Evolutionary conservation across 2,329 filamentous ascomycete species (phyloP), one percentile per base, ranked within the genome.

Genomic region (Colletotrichum sp.): DNA sequence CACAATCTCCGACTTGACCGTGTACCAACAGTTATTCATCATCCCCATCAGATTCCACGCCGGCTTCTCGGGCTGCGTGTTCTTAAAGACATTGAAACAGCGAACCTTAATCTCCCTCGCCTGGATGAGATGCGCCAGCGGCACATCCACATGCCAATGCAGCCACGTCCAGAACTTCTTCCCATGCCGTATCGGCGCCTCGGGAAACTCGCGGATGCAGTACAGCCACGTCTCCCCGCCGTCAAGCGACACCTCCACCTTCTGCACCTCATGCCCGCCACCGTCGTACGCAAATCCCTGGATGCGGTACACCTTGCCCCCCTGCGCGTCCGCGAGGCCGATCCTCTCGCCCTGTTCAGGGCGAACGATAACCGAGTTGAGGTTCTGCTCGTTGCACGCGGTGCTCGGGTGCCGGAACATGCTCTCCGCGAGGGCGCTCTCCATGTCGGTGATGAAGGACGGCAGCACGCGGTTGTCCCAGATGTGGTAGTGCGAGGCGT

Each of bases 21-120:
- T 75, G 76, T 90, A 90, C 86, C 86, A 88, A 75, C 85, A 86
- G 60, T 90, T 90, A 79, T 90, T 90, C 88, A 90, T 90, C 87
- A 90, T 89, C 9, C 82, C 88, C 85, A 87, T 84, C 2, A 88
- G 82, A 74, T 89, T 90, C 88, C 88, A 90, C 6, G 80, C 81
- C 6, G 84, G 83, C 25, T 84, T 80, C 73, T 84, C 79, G 2
- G 88, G 88, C 76, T 90, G 88, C 2, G 87, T 88, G 75, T 88
- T 88, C 76, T 88, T 90, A 80, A 86, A 86, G 1, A 87, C 87
- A 71, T 90, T 86, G 79, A 86, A 88, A 74, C 86, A 87, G 22
- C 88, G 84, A 6, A 89, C 88, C 0, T 79, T 82, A 65, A 90
- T 86, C 65, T 82, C 84, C 39, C 84, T 81, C 1, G 87, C 84